phyloP scores from a whole-genome alignment of 2,329 filamentous ascomycete species.

The Parafenestella ontariensis region DNA sequence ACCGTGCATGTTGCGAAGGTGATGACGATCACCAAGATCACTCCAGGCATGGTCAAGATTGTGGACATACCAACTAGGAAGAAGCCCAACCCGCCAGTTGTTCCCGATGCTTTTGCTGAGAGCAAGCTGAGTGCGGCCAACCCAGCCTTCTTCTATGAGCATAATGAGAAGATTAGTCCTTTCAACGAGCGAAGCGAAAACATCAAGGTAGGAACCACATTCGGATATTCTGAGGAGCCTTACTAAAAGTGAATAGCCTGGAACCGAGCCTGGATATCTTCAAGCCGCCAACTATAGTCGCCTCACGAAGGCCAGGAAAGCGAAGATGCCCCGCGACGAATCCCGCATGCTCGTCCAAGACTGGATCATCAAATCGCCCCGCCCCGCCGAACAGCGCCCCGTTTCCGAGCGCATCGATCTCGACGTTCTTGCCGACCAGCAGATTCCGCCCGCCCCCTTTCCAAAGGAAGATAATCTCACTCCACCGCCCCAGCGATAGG shows the following conservation, averaged over 20 bases:
- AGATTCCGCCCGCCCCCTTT: slow-evolving; percentile 26
- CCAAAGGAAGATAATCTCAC: slow-evolving; percentile 17
- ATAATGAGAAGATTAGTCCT: slow-evolving; percentile 2
- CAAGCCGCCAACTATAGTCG: not conserved
- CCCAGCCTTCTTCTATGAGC: not conserved
- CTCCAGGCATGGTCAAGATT: slow-evolving; percentile 27
- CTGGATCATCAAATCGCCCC: slow-evolving; percentile 24
- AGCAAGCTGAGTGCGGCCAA: not conserved
- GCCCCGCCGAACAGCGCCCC: slow-evolving; percentile 22
- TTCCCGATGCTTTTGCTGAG: not conserved
- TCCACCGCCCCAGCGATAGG: slow-evolving; percentile 14
- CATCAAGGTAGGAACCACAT: slow-evolving; percentile 5
- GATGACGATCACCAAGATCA: slow-evolving; percentile 16
- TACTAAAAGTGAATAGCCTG: slow-evolving; percentile 5
- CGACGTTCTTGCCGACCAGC: slow-evolving; percentile 27
- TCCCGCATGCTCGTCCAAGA: slow-evolving; percentile 17
- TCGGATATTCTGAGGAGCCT: not conserved
- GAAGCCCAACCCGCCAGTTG: not conserved
- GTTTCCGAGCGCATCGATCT: slow-evolving; percentile 23
- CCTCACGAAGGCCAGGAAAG: slow-evolving; percentile 11
- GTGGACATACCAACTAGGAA: slow-evolving; percentile 27
- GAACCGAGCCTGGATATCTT: not conserved
- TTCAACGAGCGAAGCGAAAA: slow-evolving; percentile 5
- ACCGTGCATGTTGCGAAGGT: slow-evolving; percentile 18
- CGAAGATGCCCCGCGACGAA: slow-evolving; percentile 17